phyloP scores from a whole-genome alignment of 1,284 basidiomycete species.

The Rhizoctonia solani region DNA sequence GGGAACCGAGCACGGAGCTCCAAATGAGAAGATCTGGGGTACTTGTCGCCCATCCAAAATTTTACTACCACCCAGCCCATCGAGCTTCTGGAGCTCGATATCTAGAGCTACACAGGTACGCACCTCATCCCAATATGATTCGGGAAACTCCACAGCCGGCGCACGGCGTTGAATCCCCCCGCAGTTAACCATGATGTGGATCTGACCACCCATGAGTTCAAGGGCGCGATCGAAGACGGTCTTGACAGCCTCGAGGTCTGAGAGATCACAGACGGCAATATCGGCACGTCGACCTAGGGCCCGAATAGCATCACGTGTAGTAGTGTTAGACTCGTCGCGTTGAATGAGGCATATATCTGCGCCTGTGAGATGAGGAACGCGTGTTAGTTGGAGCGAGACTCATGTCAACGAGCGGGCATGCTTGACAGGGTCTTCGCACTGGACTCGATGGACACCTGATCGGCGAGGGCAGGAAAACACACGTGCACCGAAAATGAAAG shows the following conservation, averaged over 20 bases:
- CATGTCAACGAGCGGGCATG: conserved; percentile 50
- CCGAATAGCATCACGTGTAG: conserved; percentile 61
- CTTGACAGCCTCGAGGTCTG: conserved; percentile 68
- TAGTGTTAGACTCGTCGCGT: conserved; percentile 58
- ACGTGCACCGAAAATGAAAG: too few species aligned
- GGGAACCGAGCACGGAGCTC: conserved; percentile 14
- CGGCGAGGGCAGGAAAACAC: too few species aligned
- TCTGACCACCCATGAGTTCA: conserved; percentile 60
- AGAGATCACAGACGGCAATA: conserved; percentile 77
- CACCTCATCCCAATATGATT: conserved; percentile 90
- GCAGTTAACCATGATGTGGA: conserved; percentile 92
- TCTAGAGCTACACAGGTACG: conserved; percentile 42
- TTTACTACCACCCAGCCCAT: too few species aligned
- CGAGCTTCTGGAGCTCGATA: too few species aligned
- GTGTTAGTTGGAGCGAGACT: too few species aligned
- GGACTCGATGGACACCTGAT: conserved; percentile 47
- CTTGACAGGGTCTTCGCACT: conserved; percentile 45
- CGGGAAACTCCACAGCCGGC: conserved; percentile 79
- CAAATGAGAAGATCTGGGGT: conserved; percentile 24
- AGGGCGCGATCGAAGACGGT: conserved; percentile 67
- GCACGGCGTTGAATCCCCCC: conserved; percentile 91
- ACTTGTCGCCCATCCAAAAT: too few species aligned
- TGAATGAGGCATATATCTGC: conserved; percentile 82
- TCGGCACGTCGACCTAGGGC: conserved; percentile 49
- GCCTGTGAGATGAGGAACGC: conserved; percentile 49